Percentiles rank a stretch among this genome's conserved stretches.
These are phyloP conservation scores for Diplodia corticola DNA, from an alignment of 2,329 filamentous ascomycete species.

Conservation along the genomic window DNA sequence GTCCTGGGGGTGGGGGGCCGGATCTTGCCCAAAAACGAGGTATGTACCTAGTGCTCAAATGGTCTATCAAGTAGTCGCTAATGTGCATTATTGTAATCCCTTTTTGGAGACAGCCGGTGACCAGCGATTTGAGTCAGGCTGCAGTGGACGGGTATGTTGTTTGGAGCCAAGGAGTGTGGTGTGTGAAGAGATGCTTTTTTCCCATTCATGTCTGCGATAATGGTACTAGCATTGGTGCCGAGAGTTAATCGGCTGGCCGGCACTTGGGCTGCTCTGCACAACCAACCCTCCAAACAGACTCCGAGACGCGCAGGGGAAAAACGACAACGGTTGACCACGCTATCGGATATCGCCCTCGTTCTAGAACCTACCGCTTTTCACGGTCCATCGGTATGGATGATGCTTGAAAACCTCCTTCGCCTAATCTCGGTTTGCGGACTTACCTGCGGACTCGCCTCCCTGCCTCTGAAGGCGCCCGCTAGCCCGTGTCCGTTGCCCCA, in stretches of 20 bases:
- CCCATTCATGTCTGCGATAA: constrained; percentile 1
- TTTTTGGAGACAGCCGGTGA: constrained; percentile 2
- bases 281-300: not conserved
- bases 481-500: constrained; percentile 27
- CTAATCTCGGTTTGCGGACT: constrained; percentile 6
- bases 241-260: constrained; percentile 6
- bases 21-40: not conserved
- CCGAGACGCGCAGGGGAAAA: not conserved
- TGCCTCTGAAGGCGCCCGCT: constrained; percentile 9
- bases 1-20: not conserved
- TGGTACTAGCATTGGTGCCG: constrained; percentile 7
- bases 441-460: constrained; percentile 2
- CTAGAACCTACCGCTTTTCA: not conserved
- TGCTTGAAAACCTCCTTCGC: constrained; percentile 18
- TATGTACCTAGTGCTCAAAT: not conserved
- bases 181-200: constrained; percentile 8
- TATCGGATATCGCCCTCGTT: not conserved
- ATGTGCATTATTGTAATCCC: not conserved
- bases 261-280: not conserved
- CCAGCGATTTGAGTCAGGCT: not conserved
- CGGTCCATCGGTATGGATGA: not conserved
- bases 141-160: too few relatives aligned
- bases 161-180: not conserved
- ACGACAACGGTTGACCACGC: constrained; percentile 7
- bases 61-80: not conserved